Evolutionary conservation across 164 flowering plant species (phyloP).

Genomic region (Dillenia turbinata): DNA sequence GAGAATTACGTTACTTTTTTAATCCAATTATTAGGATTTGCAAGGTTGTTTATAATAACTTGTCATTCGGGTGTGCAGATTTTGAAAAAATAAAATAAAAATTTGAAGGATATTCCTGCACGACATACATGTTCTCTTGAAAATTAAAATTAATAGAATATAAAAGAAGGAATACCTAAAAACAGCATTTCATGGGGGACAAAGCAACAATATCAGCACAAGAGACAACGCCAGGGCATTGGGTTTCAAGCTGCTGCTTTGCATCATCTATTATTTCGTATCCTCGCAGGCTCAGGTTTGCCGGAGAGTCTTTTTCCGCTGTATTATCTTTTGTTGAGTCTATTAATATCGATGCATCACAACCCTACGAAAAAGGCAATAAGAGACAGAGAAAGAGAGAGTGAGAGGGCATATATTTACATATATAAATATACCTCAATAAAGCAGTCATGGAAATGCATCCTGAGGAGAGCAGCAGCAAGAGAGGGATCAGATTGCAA

Average conservation of each 20-base stretch:
- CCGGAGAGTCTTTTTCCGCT: conserved; percentile 88
- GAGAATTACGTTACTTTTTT: no score
- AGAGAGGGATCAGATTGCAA: conserved; percentile 67
- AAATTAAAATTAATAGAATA: background rate
- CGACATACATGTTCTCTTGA: no score
- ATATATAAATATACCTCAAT: conserved; percentile 33
- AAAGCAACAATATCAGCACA: conserved; percentile 88
- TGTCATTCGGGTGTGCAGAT: no score
- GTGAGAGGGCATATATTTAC: background rate
- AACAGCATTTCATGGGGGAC: conserved; percentile 88
- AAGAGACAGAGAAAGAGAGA: conserved; percentile 2
- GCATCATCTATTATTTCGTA: conserved; percentile 68
- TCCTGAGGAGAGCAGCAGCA: conserved; percentile 68
- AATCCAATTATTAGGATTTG: no score
- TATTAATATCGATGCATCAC: conserved; percentile 76
- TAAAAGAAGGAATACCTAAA: conserved; percentile 38
- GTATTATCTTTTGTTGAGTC: conserved; percentile 75
- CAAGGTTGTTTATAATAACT: no score
- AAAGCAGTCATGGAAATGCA: conserved; percentile 93
- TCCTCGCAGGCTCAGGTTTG: conserved; percentile 75
- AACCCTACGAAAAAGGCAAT: conserved; percentile 49
- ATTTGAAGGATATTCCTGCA: no score
- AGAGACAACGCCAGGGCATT: conserved; percentile 80
- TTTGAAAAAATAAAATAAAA: no score
- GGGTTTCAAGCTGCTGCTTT: conserved; percentile 52